Base-by-base conservation (phyloP, 2,329 filamentous ascomycete species). In the Aplosporella prunicola region DNA sequence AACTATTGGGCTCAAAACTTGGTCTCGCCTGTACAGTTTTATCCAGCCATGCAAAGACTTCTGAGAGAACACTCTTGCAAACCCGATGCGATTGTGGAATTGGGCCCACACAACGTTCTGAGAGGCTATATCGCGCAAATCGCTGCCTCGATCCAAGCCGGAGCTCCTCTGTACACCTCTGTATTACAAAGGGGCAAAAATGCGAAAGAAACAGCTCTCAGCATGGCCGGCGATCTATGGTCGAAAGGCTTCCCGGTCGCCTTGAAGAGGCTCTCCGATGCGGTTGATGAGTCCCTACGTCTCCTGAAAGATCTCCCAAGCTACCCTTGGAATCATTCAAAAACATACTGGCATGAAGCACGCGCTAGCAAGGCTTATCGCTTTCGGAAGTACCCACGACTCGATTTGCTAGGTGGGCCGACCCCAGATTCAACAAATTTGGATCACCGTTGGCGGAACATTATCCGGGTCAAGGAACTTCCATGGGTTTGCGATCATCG, bases 1-100 rank as follows among this genome's bases (percentile, higher is more conserved):
- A 10, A 34, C 4, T 63, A 66, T 43, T 66, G 61, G 59, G 45
- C 47, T 2, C 44, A 53, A 10, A 66, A 65, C 39, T 48, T 66
- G 46, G 35, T 49, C 1, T 46, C 47, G 2, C 40, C 59, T 7
- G 62, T 66, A 1, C 45, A 55, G 2, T 66, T 64, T 43, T 47
- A 45, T 11, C 39, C 51, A n/a, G 57, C 56, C 7, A 14, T 62
- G 3, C 27, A 41, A 7, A 41, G 45, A 9, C 36, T 40, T 18
- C 35, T 46, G 2, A 34, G 10, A 30, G 14, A 47, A 15, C 24
- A 20, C 5, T 13, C 10, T n/a, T 29, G 15, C 8, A 15, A 13
- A 8, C 23, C 36, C 3, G 35, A 33, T 26, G 9, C 47, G 3
- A 42, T 25, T 5, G 11, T 54, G 11, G 53, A 56, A 30, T 35